Evolutionary conservation across 2,329 filamentous ascomycete genomes (phyloP).

Genomic region (Arthrobotrys megalospora): DNA sequence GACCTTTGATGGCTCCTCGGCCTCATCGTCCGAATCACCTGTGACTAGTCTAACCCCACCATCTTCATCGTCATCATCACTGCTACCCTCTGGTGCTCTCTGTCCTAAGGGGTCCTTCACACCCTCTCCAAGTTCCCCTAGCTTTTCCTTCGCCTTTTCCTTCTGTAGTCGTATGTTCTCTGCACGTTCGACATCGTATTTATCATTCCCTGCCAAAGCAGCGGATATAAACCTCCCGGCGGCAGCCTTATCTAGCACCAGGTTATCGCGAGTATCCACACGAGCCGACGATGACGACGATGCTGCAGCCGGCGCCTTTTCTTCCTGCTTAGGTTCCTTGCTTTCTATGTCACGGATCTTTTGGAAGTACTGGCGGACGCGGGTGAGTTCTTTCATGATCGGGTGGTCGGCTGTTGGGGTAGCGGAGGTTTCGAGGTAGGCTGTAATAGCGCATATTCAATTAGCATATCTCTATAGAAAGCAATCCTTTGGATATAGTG

Average conservation of each 20-base stretch:
- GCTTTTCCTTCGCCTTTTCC: slow-evolving; percentile 70
- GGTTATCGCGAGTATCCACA: slow-evolving; percentile 44
- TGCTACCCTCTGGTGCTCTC: slow-evolving; percentile 31
- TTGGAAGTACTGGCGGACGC: slow-evolving; percentile 90
- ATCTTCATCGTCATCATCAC: slow-evolving; percentile 35
- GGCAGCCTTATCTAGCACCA: slow-evolving; percentile 63
- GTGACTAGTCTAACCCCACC: slow-evolving; percentile 45
- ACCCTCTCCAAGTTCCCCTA: slow-evolving; percentile 68
- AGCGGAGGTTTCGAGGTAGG: slow-evolving; percentile 83
- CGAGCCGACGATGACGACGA: slow-evolving; percentile 66
- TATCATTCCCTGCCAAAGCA: slow-evolving; percentile 75
- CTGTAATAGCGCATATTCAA: slow-evolving; percentile 67
- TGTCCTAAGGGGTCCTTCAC: slow-evolving; percentile 55
- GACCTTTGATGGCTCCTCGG: slow-evolving; percentile 42
- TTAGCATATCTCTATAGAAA: background rate
- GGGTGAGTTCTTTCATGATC: slow-evolving; percentile 85
- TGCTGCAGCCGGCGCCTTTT: slow-evolving; percentile 75
- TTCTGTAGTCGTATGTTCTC: slow-evolving; percentile 71
- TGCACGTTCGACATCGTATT: slow-evolving; percentile 71
- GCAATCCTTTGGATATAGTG: slow-evolving; percentile 62
- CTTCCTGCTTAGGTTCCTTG: slow-evolving; percentile 39
- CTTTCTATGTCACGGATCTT: slow-evolving; percentile 79
- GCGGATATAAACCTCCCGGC: slow-evolving; percentile 77
- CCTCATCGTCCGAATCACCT: slow-evolving; percentile 45
- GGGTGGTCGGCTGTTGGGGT: slow-evolving; percentile 86